Percentiles rank a stretch among this genome's conserved stretches.
These are phyloP conservation scores for Hamigera avellanea DNA, from an alignment of 495 filamentous ascomycete genomes.

Conservation along the genomic window DNA sequence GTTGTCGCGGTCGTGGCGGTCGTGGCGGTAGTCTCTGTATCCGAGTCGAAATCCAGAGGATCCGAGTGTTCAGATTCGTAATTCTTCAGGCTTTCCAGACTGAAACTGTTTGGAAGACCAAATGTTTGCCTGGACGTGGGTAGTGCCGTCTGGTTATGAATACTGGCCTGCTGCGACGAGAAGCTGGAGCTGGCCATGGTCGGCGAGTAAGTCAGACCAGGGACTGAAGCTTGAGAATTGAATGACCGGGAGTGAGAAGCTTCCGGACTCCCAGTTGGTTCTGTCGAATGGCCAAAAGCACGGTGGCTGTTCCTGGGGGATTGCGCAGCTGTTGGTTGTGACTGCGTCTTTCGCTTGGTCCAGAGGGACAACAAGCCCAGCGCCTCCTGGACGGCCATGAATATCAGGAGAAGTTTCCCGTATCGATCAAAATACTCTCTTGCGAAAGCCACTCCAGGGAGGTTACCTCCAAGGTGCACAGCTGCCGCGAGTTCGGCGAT, in stretches of 20 bases:
- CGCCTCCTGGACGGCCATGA: conserved; percentile 30
- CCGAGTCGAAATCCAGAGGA: conserved; percentile 29
- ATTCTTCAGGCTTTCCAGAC: conserved; percentile 21
- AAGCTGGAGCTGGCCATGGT: conserved; percentile 22
- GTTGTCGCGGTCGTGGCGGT: conserved; percentile 25
- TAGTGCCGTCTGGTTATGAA: conserved; percentile 12
- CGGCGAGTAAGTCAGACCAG: conserved; percentile 22
- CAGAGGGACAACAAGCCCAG: conserved; percentile 20
- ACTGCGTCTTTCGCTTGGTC: conserved; percentile 1
- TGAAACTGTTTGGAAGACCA: conserved; percentile 23
- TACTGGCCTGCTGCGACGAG: conserved; percentile 15
- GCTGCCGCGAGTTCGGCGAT: conserved; percentile 28
- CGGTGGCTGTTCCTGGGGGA: background rate
- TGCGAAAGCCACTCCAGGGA: conserved; percentile 19
- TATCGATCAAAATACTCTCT: conserved; percentile 32
- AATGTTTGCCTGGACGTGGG: conserved; percentile 6
- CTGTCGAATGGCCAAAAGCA: conserved; percentile 7
- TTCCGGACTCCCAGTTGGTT: background rate
- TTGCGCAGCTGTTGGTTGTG: background rate
- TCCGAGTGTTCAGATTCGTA: conserved; percentile 23
- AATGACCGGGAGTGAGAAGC: conserved; percentile 10
- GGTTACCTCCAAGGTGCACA: conserved; percentile 27
- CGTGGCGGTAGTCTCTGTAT: conserved; percentile 20
- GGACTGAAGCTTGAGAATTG: conserved; percentile 9
- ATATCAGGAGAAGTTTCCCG: conserved; percentile 28